A percentile compares a stretch with the other conserved stretches of the same genome.
Evolutionary conservation across 2,329 filamentous ascomycete genomes (phyloP).

Genomic region (Diplodia intermedia): DNA sequence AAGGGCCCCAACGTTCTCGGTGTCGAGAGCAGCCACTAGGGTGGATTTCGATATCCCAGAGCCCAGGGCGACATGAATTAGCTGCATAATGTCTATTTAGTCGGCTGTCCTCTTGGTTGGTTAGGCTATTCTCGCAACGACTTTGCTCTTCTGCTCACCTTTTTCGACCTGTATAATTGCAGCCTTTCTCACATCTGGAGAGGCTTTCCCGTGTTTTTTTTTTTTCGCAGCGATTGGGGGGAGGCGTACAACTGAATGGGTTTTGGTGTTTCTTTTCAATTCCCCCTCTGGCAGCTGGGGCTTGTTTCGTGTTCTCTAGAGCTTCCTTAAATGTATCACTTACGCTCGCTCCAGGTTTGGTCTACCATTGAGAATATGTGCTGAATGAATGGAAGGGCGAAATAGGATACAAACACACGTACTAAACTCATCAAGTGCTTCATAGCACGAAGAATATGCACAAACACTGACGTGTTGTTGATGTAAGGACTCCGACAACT

Average conservation of each 20-base stretch:
- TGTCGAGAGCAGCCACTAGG: slow-evolving; percentile 52
- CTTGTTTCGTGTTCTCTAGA: not conserved
- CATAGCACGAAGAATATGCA: too few species aligned
- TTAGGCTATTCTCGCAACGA: slow-evolving; percentile 10
- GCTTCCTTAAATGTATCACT: slow-evolving; percentile 1
- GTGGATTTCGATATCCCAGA: not conserved
- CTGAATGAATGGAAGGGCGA: not conserved
- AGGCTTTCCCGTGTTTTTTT: not conserved
- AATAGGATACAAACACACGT: not conserved
- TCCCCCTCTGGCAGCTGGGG: slow-evolving; percentile 16
- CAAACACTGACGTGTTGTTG: too few species aligned
- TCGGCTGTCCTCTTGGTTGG: slow-evolving; percentile 1
- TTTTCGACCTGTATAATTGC: slow-evolving; percentile 15
- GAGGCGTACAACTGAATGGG: slow-evolving; percentile 8
- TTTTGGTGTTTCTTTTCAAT: not conserved
- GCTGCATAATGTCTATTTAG: slow-evolving; percentile 28
- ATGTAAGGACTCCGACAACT: too few species aligned
- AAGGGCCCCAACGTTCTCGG: slow-evolving; percentile 55
- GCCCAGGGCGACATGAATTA: not conserved
- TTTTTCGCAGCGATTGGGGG: not conserved
- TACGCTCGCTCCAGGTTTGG: slow-evolving; percentile 7
- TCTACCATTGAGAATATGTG: not conserved
- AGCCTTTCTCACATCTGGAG: not conserved
- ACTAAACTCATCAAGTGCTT: not conserved
- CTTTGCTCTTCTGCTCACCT: not conserved